A percentile compares a stretch with the other conserved stretches of the same genome.
Evolutionary conservation across 306 rosid genomes (phyloP).

Genomic region (Hippophae rhamnoides): DNA sequence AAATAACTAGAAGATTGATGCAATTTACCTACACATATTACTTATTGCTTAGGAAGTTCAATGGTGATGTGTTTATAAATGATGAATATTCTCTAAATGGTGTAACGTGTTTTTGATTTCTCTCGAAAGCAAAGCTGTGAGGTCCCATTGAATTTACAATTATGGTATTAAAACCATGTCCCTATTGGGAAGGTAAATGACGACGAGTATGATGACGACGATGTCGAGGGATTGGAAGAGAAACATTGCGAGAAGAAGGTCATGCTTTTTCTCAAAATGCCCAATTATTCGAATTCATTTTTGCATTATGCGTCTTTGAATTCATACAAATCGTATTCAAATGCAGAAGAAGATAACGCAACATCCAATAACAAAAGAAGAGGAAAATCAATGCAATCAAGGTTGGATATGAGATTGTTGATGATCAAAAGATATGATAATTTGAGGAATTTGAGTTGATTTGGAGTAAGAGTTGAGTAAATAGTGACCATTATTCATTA

Average conservation of each 20-base stretch:
- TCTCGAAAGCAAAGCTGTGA: too few species aligned
- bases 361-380: conserved; percentile 26
- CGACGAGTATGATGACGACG: conserved; percentile 15
- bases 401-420: conserved; percentile 32
- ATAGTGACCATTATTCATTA: too few species aligned
- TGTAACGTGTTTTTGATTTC: too few species aligned
- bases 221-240: conserved; percentile 20
- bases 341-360: conserved; percentile 30
- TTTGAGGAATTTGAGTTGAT: conserved; percentile 14
- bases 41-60: too few species aligned
- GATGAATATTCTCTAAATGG: too few species aligned
- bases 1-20: too few species aligned
- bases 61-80: too few species aligned
- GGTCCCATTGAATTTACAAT: too few species aligned
- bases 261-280: conserved; percentile 41
- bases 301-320: conserved; percentile 32
- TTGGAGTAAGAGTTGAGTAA: too few species aligned
- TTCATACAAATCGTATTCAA: conserved; percentile 36
- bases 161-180: not conserved
- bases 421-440: conserved; percentile 31
- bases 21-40: rapidly evolving
- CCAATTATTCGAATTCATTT: conserved; percentile 31
- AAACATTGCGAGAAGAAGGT: conserved; percentile 52
- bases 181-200: not conserved
- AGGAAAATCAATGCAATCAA: conserved; percentile 37